These are phyloP conservation scores for Lentinus brumalis DNA, from an alignment of 768 basidiomycete species.

Conservation along the genomic window DNA sequence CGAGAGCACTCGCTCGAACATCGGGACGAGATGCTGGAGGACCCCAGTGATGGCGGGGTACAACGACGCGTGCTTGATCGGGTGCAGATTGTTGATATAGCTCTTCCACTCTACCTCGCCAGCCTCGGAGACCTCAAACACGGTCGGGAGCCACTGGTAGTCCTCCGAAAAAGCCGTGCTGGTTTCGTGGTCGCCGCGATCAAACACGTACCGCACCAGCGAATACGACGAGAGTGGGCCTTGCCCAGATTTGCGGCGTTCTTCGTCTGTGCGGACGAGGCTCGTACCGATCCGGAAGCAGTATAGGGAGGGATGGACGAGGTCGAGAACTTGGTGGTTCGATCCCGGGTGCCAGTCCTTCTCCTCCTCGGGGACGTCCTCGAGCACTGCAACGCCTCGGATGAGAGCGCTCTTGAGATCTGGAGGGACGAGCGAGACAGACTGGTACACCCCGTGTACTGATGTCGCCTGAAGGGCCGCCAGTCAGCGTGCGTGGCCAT, in stretches of 20 bases:
- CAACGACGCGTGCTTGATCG: conserved; percentile 17
- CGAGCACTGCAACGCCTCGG: conserved; percentile 26
- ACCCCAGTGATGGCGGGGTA: conserved; percentile 22
- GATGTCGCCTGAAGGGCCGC: neutral
- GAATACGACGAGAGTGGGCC: neutral
- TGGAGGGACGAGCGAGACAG: neutral
- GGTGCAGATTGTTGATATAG: conserved; percentile 35
- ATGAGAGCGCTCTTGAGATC: neutral
- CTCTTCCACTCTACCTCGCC: conserved; percentile 22
- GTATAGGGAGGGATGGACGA: conserved; percentile 48
- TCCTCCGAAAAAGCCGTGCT: conserved; percentile 7
- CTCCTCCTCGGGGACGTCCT: conserved; percentile 36
- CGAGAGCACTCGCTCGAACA: conserved; percentile 29
- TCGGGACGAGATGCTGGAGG: conserved; percentile 22
- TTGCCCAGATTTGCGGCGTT: neutral
- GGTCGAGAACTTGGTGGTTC: conserved; percentile 43
- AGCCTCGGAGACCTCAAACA: conserved; percentile 27
- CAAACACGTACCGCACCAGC: neutral
- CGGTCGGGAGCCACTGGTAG: conserved; percentile 33
- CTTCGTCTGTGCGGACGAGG: neutral
- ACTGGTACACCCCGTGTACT: neutral
- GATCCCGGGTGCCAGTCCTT: conserved; percentile 52
- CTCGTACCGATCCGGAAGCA: conserved; percentile 25
- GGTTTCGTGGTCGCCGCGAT: neutral
- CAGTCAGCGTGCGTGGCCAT: too few relatives aligned